Conservation (phyloP, 768 basidiomycete genomes). For the Mrakia hoshinonis region DNA sequence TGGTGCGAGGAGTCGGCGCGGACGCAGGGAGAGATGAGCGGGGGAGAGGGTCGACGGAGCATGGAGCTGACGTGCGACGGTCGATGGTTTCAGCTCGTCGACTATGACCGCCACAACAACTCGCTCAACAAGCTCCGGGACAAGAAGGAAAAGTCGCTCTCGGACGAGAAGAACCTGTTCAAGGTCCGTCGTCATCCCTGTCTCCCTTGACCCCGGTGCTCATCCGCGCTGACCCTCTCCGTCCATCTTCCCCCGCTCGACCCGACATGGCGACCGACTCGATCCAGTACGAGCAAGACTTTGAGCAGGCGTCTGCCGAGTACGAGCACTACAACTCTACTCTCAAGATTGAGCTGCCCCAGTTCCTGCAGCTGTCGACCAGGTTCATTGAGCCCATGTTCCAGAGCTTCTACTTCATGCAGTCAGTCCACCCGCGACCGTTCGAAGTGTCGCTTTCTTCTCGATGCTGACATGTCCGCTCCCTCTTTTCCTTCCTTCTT, state of each 20-base stretch:
- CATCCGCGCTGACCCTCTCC: too few species aligned
- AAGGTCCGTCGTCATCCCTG: slow-evolving; percentile 58
- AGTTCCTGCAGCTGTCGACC: slow-evolving; percentile 79
- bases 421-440: slow-evolving; percentile 52
- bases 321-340: slow-evolving; percentile 86
- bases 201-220: background rate
- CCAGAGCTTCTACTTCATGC: slow-evolving; percentile 98
- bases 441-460: too few species aligned
- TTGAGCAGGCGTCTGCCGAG: slow-evolving; percentile 80
- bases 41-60: too few species aligned
- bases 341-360: slow-evolving; percentile 83
- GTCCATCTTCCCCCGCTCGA: background rate
- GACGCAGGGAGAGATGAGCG: too few species aligned
- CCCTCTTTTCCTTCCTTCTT: too few species aligned
- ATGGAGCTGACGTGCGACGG: too few species aligned
- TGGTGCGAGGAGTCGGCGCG: too few species aligned
- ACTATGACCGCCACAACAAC: slow-evolving; percentile 95
- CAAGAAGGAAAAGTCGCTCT: slow-evolving; percentile 95
- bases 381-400: slow-evolving; percentile 95
- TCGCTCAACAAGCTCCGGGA: slow-evolving; percentile 89
- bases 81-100: slow-evolving; percentile 72
- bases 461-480: too few species aligned
- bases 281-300: slow-evolving; percentile 82
- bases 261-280: background rate
- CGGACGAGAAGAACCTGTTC: slow-evolving; percentile 93